phyloP scores from a whole-genome alignment of 2,329 filamentous ascomycete genomes.

The Penicillium sp. region DNA sequence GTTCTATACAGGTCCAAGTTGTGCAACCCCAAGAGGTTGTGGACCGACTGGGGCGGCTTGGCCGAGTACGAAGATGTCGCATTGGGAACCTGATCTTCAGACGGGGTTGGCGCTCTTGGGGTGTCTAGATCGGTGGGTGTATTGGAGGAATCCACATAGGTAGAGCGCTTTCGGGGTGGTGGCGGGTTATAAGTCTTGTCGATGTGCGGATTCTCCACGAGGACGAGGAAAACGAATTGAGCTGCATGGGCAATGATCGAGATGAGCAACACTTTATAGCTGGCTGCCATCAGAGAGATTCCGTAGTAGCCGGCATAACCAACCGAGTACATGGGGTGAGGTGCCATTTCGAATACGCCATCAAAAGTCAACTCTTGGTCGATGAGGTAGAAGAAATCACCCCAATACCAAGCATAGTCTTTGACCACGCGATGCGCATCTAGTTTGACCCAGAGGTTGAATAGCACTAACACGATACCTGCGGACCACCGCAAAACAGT shows the following conservation, averaged over 20 bases:
- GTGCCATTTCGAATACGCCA: slow-evolving; percentile 97
- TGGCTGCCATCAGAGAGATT: slow-evolving; percentile 96
- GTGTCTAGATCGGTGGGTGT: slow-evolving; percentile 32
- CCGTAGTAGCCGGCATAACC: slow-evolving; percentile 98
- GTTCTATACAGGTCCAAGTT: slow-evolving; percentile 88
- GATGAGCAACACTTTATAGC: slow-evolving; percentile 95
- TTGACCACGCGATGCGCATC: slow-evolving; percentile 97
- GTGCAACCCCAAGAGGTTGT: slow-evolving; percentile 76
- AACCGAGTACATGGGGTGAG: slow-evolving; percentile 98
- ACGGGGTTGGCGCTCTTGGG: slow-evolving; percentile 34
- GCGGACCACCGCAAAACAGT: slow-evolving; percentile 72
- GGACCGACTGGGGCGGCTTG: slow-evolving; percentile 65
- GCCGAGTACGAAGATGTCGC: slow-evolving; percentile 43
- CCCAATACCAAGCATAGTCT: slow-evolving; percentile 99
- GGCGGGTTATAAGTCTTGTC: slow-evolving; percentile 96
- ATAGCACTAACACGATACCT: slow-evolving; percentile 76
- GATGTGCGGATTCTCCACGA: slow-evolving; percentile 96
- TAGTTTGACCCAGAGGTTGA: slow-evolving; percentile 98
- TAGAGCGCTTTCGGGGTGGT: slow-evolving; percentile 60
- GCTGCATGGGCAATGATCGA: slow-evolving; percentile 92
- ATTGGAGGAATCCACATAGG: slow-evolving; percentile 31
- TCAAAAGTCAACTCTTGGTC: slow-evolving; percentile 98
- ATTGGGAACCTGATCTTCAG: slow-evolving; percentile 39
- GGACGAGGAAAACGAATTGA: slow-evolving; percentile 87
- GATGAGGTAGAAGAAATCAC: slow-evolving; percentile 97